Evolutionary conservation across 148 eudicot species (phyloP).

Genomic region (Rhododendron griersonianum): DNA sequence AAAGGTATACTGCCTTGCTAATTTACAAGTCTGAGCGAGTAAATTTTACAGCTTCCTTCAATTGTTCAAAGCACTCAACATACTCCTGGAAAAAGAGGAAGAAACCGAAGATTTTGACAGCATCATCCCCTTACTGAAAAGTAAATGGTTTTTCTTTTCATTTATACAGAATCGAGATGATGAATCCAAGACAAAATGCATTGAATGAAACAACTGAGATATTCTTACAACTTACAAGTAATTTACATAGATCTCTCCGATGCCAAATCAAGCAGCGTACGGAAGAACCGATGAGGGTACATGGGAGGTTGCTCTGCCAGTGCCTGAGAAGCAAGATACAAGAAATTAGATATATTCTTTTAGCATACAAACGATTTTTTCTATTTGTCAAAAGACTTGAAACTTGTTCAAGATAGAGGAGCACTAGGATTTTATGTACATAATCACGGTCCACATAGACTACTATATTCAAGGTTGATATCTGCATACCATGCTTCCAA

Average conservation of each 20-base stretch:
- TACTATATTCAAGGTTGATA: neutral
- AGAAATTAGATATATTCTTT: neutral
- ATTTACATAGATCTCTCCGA: constrained; percentile 27
- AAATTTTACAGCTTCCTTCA: neutral
- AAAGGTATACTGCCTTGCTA: neutral
- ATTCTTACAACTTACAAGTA: neutral
- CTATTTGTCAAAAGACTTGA: neutral
- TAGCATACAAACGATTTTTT: neutral
- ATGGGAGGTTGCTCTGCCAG: constrained; percentile 85
- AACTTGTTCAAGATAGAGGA: neutral
- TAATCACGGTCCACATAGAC: neutral
- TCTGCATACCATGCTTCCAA: neutral
- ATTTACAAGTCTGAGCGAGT: neutral
- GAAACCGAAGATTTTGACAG: neutral
- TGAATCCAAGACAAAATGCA: neutral
- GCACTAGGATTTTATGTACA: neutral
- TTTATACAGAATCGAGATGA: neutral
- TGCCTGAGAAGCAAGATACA: constrained; percentile 38
- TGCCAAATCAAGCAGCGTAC: constrained; percentile 65
- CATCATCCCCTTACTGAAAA: neutral
- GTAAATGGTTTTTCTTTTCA: neutral
- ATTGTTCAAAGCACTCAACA: neutral
- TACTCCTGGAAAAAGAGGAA: neutral
- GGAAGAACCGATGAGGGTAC: constrained; percentile 78
- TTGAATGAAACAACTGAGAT: neutral